Evolutionary conservation across 2,329 filamentous ascomycete genomes (phyloP), one percentile per base, ranked within the genome.

Genomic region (Lachnellula subtilissima): DNA sequence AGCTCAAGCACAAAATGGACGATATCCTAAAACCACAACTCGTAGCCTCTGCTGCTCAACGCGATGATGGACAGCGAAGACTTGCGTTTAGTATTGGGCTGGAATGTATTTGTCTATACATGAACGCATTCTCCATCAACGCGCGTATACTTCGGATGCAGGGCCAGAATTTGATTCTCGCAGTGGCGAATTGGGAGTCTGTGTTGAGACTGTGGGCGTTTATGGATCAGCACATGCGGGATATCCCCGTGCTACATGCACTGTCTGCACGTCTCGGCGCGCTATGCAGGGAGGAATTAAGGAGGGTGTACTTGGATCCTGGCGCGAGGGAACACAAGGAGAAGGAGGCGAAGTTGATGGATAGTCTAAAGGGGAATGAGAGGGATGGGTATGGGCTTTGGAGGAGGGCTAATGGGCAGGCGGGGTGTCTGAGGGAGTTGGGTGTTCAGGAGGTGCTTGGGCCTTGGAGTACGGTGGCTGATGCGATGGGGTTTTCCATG

Each of bases 201-300:
- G 75, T 78, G 23, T 65, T 78, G 15, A 69, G 72, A 19, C 77
- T 78, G 53, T 76, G 76, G 72, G 69, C 71, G 28, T 76, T 74
- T 47, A 72, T 78, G 28, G 69, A 67, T 56, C 69, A 68, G 52
- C 70, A 71, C 39, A 73, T 72, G 19, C 61, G 63, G 22, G 62
- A 73, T 2, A 54, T 55, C 52, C 71, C 53, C 2, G 32, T 55
- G 1, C 57, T 63, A 5, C 42, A 58, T 28, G 50, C 57, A 5
- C 42, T 63, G 17, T 50, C 48, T 39, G 39, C 47, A 15, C 53
- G 58, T 17, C 47, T 64, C 4, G 62, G 61, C 15, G 62, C 59
- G 1, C 48, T 64, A 5, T 52, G 54, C 35, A 52, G 56, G 23
- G 59, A 63, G 46, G 59, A 63, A 48, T 48, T 61, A 4, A 52